phyloP scores from a whole-genome alignment of 2,329 filamentous ascomycete species.

The Diaporthe citriasiana region DNA sequence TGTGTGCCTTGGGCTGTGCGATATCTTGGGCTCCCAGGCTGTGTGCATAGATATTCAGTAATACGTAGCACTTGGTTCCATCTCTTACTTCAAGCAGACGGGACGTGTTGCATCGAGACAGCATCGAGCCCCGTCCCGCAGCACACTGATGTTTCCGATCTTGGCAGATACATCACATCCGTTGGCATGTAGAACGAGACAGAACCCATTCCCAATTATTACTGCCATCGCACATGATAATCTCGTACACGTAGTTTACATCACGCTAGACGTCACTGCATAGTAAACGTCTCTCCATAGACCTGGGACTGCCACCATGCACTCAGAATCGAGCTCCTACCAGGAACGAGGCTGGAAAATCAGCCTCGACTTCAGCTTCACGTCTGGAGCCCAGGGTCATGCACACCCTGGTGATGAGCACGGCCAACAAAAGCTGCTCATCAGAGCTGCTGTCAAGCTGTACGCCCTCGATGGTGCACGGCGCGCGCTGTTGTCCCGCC shows the following conservation, averaged over 20 bases:
- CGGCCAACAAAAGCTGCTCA: neutral
- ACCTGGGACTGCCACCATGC: neutral
- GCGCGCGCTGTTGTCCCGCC: neutral
- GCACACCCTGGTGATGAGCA: neutral
- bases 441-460: neutral
- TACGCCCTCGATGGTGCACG: neutral
- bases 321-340: neutral
- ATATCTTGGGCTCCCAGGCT: neutral
- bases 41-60: neutral
- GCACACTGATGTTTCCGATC: slow-evolving; percentile 2
- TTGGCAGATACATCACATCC: neutral
- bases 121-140: neutral
- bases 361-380: neutral
- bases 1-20: neutral
- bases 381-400: neutral
- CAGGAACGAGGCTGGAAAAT: neutral
- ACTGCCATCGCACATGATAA: neutral
- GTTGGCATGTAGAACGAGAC: neutral
- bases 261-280: too few species aligned
- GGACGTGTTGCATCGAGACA: slow-evolving; percentile 16
- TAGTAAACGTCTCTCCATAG: neutral
- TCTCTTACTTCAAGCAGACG: slow-evolving; percentile 8
- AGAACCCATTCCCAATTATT: neutral
- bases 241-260: too few species aligned
- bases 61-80: neutral